Conservation (phyloP, 2,329 filamentous ascomycete genomes). For the Epichloe elymi region DNA sequence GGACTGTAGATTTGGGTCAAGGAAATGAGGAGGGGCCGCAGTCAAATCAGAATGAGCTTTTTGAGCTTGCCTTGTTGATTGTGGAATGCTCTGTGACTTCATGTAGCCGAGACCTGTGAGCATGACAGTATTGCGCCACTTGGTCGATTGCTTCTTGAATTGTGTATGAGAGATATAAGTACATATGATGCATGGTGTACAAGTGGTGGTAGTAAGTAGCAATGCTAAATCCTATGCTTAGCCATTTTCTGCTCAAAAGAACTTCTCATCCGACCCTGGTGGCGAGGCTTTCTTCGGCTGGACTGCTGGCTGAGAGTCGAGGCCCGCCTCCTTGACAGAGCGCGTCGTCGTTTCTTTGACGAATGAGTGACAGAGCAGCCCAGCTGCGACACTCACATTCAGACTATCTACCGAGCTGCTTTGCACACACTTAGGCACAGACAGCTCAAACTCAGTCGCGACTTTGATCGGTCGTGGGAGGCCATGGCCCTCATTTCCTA, state of each 20-base stretch:
- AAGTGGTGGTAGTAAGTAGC: neutral
- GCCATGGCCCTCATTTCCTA: constrained; percentile 73
- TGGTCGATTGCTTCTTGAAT: neutral
- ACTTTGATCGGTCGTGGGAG: constrained; percentile 50
- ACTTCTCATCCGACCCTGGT: neutral
- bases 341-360: constrained; percentile 24
- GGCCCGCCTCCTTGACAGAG: neutral
- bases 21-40: neutral
- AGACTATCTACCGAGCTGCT: constrained; percentile 65
- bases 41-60: neutral
- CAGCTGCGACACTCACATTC: constrained; percentile 84
- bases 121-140: too few relatives aligned
- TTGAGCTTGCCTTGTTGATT: neutral
- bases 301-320: neutral
- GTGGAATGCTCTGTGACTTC: neutral
- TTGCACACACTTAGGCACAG: constrained; percentile 46
- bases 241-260: neutral
- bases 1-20: neutral
- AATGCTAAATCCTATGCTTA: neutral
- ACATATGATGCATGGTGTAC: neutral
- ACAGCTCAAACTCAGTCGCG: constrained; percentile 50
- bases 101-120: too few relatives aligned
- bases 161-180: neutral
- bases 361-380: constrained; percentile 60
- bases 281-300: neutral